These are phyloP conservation scores for Linnemannia hyalina DNA, from an alignment of 192 early-diverging fungal genomes.

Conservation along the genomic window DNA sequence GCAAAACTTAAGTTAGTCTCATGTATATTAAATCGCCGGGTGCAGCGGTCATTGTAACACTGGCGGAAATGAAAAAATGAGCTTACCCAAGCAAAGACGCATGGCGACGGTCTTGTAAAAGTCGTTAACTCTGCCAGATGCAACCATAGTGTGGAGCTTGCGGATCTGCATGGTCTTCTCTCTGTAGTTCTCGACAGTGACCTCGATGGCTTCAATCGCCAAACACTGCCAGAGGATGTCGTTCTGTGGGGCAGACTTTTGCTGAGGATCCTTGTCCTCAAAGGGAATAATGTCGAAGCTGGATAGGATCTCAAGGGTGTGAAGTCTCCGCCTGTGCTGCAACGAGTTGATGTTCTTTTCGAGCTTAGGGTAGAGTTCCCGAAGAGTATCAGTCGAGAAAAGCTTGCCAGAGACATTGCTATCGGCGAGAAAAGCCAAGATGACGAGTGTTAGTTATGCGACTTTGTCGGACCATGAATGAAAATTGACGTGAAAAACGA, in stretches of 20 bases:
- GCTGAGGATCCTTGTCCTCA: conserved; percentile 44
- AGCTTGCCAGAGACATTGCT: conserved; percentile 33
- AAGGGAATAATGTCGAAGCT: conserved; percentile 76
- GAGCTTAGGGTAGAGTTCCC: conserved; percentile 64
- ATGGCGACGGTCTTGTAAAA: conserved; percentile 78
- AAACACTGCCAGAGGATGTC: conserved; percentile 68
- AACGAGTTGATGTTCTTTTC: conserved; percentile 72
- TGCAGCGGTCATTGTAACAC: no score
- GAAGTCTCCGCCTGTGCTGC: conserved; percentile 66
- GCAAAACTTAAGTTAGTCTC: neutral
- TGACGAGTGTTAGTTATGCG: neutral
- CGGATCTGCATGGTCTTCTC: conserved; percentile 86
- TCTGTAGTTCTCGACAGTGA: conserved; percentile 75
- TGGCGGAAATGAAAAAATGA: neutral
- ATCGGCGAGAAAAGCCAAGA: neutral
- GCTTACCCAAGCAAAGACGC: conserved; percentile 74
- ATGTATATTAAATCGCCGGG: no score
- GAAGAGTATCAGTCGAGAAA: conserved; percentile 61
- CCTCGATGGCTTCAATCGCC: conserved; percentile 73
- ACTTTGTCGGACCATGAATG: neutral
- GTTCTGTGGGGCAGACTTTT: conserved; percentile 32
- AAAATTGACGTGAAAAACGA: conserved; percentile 19
- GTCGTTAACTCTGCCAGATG: conserved; percentile 72
- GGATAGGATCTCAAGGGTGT: conserved; percentile 77
- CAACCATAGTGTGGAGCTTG: conserved; percentile 73